Base-by-base conservation (phyloP, 441 rosid species). In the Bocquillonia castaneifolia region DNA sequence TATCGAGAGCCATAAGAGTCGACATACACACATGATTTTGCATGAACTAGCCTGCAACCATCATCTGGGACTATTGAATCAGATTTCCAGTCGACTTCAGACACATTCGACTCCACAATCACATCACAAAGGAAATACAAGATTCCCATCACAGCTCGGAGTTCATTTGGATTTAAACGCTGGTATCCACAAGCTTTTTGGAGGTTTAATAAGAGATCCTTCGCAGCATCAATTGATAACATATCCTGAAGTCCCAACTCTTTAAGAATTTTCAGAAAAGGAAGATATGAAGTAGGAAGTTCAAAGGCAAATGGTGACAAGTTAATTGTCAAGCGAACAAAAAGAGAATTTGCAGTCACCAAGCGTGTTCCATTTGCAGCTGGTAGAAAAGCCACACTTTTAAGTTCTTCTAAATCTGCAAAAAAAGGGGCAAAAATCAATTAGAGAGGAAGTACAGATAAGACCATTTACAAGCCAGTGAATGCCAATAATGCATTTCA, bases 291-390 rank as follows among this genome's bases (percentile, higher is more conserved):
- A 74, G 88, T 71, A 73, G 97, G 96, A 72, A 94, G 99, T 74
- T 90, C 99, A 78, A 92, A 94, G 42, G 97, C 97, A 78, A 94
- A 92, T 52, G 99, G 99, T 44, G 99, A 92, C 78, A 94, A 78
- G 71, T 92, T 91, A 68, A 91, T 78, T 18, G 94, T 78, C 63
- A 94, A 79, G 70, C 85, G 97, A 63, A 78, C 92, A 76, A 94
- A 94, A 66, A 92, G 97, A 72, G 92, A 80, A 77, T 79, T 85
- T 70, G 84, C 87, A 31, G 87, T 82, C 77, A 94, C 92, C 77
- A 94, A 78, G 63, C 99, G 97, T 45, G 99, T 91, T 74, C 99
- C 99, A 80, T 92, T 94, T 28, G 99, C 99, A 77, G 91, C 93
- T 59, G 97, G 97, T 75, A 94, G 68, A 81, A 94, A 92, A 64